A percentile compares a stretch with the other conserved stretches of the same genome.
Conservation (phyloP, 192 early-diverging fungal genomes). For the Chytriomyces confervae region DNA sequence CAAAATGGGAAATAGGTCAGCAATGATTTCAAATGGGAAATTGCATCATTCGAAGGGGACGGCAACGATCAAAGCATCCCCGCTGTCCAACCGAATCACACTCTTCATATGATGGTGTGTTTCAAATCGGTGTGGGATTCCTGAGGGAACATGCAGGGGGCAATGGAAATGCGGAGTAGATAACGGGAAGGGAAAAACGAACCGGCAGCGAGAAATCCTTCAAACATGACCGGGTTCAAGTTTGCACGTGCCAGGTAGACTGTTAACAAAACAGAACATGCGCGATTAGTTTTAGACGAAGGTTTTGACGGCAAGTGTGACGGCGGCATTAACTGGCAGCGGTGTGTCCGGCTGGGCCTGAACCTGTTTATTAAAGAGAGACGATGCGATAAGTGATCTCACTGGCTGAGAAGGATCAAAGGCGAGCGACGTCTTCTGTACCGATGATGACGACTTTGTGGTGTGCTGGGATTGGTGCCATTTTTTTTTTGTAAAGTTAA, state of each 20-base stretch:
- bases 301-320: background rate
- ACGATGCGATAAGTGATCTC: background rate
- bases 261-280: background rate
- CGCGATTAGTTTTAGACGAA: background rate
- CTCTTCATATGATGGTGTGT: too few species aligned
- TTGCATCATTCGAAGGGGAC: too few species aligned
- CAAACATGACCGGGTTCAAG: slow-evolving; percentile 73
- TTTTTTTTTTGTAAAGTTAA: background rate
- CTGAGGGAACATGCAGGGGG: background rate
- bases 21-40: too few species aligned
- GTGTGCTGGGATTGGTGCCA: slow-evolving; percentile 7
- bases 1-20: background rate
- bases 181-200: background rate
- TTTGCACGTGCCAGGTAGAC: slow-evolving; percentile 78
- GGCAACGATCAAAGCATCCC: too few species aligned
- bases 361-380: slow-evolving; percentile 55
- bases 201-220: slow-evolving; percentile 48
- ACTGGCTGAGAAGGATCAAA: background rate
- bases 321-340: slow-evolving; percentile 83
- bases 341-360: slow-evolving; percentile 96
- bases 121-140: background rate
- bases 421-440: background rate
- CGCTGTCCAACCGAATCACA: too few species aligned
- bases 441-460: slow-evolving; percentile 32
- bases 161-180: background rate